Evolutionary conservation across 352 stramenopile genomes (phyloP), one percentile per base, ranked within the genome.

Genomic region (Peronospora destructor): DNA sequence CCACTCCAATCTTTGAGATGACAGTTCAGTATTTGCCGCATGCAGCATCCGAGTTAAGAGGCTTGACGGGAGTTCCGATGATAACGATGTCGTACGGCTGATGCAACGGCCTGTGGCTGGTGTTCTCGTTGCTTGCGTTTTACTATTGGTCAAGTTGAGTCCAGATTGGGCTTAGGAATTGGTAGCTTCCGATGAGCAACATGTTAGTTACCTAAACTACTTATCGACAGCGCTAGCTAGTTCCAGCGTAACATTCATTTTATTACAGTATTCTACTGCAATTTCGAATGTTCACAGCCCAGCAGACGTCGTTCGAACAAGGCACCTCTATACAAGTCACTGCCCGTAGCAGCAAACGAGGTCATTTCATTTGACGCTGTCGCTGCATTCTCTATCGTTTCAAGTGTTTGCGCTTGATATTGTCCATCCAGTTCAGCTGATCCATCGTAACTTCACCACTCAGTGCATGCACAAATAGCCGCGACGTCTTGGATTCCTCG

Each of bases 351-450:
- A 30, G 26, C 26, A 30, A 30, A 6, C 8, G 8, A 21, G 8
- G 26, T 30, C 26, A 21, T 19, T 42, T 21, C 23, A 6, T 35
- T 42, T 14, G 12, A 2, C 39, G 12, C 29, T 38, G 23, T 40
- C 3, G 28, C 6, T 40, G 35, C 4, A 35, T 37, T 42, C 10
- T 58, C 44, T 65, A 73, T 59, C 52, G 43, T 37, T 68, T 66
- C 25, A 84, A 54, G 55, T 87, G 69, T 46, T 87, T 85, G 48
- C 72, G 73, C 52, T 86, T 86, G 54, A 91, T 65, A 50, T 91
- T 87, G 30, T 72, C 73, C 74, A 88, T 91, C 79, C 76, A 91
- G 54, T 81, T 74, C 9, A 88, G 59, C 49, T 91, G 79, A 33
- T 77, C 64, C 25, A 78, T 54, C 21, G 41, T 58, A 14, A 85